phyloP scores from a whole-genome alignment of 768 basidiomycete species.

The Neoboletus brunneissimus region DNA sequence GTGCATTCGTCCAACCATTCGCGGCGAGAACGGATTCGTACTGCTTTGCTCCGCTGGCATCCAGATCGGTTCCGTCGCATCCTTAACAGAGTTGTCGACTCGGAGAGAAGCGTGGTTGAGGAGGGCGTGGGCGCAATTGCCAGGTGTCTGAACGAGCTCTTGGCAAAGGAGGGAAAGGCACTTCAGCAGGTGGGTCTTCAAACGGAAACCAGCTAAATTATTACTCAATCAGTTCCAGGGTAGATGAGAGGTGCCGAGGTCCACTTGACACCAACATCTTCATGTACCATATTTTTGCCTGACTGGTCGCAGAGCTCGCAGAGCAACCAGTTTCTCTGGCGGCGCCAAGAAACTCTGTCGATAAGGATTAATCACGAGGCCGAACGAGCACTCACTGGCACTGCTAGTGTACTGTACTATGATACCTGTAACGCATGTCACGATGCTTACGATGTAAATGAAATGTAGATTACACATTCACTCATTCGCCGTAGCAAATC shows the following conservation, averaged over 20 bases:
- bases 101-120: slow-evolving; percentile 53
- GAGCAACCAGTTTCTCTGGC: slow-evolving; percentile 14
- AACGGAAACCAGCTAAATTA: not conserved
- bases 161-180: slow-evolving; percentile 38
- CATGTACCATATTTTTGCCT: not conserved
- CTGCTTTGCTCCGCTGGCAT: slow-evolving; percentile 74
- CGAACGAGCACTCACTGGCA: slow-evolving; percentile 6
- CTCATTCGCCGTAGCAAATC: not conserved
- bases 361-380: slow-evolving; percentile 7
- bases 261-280: not conserved
- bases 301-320: slow-evolving; percentile 1
- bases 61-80: slow-evolving; percentile 72
- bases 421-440: slow-evolving; percentile 14
- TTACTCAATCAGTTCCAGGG: slow-evolving; percentile 11
- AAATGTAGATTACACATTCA: slow-evolving; percentile 13
- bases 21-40: slow-evolving; percentile 63
- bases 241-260: slow-evolving; percentile 13
- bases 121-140: slow-evolving; percentile 65
- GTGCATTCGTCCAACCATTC: slow-evolving; percentile 56
- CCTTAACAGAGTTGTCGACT: slow-evolving; percentile 47
- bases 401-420: slow-evolving; percentile 14
- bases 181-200: slow-evolving; percentile 19
- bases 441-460: not conserved
- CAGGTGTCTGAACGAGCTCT: slow-evolving; percentile 64
- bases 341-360: slow-evolving; percentile 14